phyloP scores from a whole-genome alignment of 2,329 filamentous ascomycete genomes.

The Mollisia scopiformis region DNA sequence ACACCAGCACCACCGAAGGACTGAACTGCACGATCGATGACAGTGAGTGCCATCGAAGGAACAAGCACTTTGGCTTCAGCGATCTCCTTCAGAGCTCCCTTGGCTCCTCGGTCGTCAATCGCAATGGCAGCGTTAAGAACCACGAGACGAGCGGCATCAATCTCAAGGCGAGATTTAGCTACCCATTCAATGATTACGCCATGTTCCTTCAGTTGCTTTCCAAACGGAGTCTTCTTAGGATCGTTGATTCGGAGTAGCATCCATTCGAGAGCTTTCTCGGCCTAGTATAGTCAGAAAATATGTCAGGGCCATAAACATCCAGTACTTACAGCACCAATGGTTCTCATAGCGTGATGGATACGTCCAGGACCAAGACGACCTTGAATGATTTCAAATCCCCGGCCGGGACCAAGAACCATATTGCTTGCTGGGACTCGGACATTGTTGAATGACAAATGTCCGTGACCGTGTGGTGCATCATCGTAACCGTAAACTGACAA shows the following conservation, averaged over 20 bases:
- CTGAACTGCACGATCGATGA: constrained; percentile 95
- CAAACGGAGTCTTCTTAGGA: constrained; percentile 86
- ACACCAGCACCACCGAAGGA: constrained; percentile 90
- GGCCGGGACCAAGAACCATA: constrained; percentile 89
- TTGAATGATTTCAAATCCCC: constrained; percentile 98
- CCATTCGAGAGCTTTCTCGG: constrained; percentile 91
- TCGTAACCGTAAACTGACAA: constrained; percentile 94
- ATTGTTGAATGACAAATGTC: constrained; percentile 86
- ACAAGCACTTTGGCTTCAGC: constrained; percentile 94
- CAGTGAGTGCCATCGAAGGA: constrained; percentile 77
- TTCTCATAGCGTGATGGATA: constrained; percentile 97
- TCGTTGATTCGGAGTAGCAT: constrained; percentile 95
- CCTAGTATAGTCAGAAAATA: constrained; percentile 43
- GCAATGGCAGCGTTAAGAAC: constrained; percentile 94
- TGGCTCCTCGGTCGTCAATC: constrained; percentile 89
- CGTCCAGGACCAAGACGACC: constrained; percentile 93
- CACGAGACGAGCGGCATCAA: constrained; percentile 85
- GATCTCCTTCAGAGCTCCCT: constrained; percentile 89
- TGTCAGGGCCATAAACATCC: not conserved
- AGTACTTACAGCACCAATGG: constrained; percentile 74
- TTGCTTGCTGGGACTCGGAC: constrained; percentile 84
- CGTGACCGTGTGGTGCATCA: constrained; percentile 97
- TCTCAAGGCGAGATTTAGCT: constrained; percentile 88
- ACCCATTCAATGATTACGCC: constrained; percentile 96
- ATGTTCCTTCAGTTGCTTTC: constrained; percentile 83